Base-by-base conservation (phyloP, 2,329 filamentous ascomycete genomes). In the Monilinia polystroma region DNA sequence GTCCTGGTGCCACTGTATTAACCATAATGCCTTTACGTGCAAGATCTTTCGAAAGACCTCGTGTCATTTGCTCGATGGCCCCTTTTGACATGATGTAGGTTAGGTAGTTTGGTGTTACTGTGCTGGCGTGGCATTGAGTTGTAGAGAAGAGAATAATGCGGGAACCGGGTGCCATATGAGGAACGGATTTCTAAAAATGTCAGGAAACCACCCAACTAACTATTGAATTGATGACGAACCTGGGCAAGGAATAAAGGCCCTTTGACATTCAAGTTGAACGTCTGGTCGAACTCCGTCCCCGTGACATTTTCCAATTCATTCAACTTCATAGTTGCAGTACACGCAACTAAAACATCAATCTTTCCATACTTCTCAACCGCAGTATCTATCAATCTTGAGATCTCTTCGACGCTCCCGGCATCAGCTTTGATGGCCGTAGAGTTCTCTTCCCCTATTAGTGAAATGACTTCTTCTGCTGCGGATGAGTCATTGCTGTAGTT, bases 321-420 rank as follows among this genome's bases (percentile, higher is more conserved):
- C 77, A 84, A 80, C 2, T 77, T 77, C 76, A 86, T 77, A 4
- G 82, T 72, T 0, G 81, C 87, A 0, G 86, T 85, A 68, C 85
- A 87, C 2, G 82, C 79, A 56, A 89, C 78, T 3, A 88, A 69
- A 49, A 87, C 81, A 76, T 90, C 86, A 70, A 89, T 83, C 68
- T 80, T 81, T 35, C 82, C 82, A 69, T 84, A 87, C 53, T 78
- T 79, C 2, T 78, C 71, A 1, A 87, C 78, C 0, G 83, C 79
- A 8, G 78, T 76, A 1, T 79, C 74, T 23, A 89, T 79, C 6
- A 89, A 78, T 20, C 32, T 74, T n/a, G 80, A 79, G 64, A 85
- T 78, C 12, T 81, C 82, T 0, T 73, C 43, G 6, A 85, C 69
- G 35, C 77, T 80, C 41, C 80, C 79, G 4, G 79, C 83, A 70